Base-by-base conservation (phyloP, 495 filamentous ascomycete genomes). In the Aspergillus ostianus region DNA sequence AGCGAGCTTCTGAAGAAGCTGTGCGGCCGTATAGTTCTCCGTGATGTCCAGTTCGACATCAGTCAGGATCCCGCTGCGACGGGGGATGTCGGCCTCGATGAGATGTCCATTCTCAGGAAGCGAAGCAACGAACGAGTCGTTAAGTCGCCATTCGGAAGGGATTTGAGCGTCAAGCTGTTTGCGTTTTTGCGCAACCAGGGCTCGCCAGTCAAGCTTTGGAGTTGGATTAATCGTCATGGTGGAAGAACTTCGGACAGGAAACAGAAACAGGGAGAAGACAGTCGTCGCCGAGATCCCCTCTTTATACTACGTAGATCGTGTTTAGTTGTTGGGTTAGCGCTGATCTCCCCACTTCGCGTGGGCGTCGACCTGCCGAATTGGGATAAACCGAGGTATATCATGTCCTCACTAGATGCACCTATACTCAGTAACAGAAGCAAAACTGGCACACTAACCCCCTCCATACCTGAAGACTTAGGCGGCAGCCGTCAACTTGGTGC, bases 41-140 rank as follows among this genome's bases (percentile, higher is more conserved):
- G 84, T 86, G 55, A 86, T 78, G 20, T 74, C 67, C 20, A 84
- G 57, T 59, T 87, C 84, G 18, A 64, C 41, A 1, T 64, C 55
- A 1, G 70, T 67, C 4, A 73, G 55, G 13, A 74, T 44, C 0
- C 65, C 65, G 45, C 72, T 61, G 13, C 54, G 56, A 15, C 60
- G 58, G 0, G 65, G 63, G 3, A 70, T 51, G 47, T 64, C 51
- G 6, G 51, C 59, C 6, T 68, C 64, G 3, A 72, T 18, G 7
- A 71, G 54, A n/a, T 54, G 62, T 17, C 47, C 56, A 51, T 56
- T 47, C 8, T 41, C 13, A 13, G 61, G 49, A n/a, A 61, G 50
- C 3, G 61, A 48, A 6, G 55, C 48, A 0, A 63, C 36, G 2
- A 63, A 26, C 0, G 57, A 50, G 10, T 52, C 46, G 19, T 30